These are phyloP conservation scores for Aphanocladium album DNA, from an alignment of 2,329 filamentous ascomycete species.

Conservation along the genomic window DNA sequence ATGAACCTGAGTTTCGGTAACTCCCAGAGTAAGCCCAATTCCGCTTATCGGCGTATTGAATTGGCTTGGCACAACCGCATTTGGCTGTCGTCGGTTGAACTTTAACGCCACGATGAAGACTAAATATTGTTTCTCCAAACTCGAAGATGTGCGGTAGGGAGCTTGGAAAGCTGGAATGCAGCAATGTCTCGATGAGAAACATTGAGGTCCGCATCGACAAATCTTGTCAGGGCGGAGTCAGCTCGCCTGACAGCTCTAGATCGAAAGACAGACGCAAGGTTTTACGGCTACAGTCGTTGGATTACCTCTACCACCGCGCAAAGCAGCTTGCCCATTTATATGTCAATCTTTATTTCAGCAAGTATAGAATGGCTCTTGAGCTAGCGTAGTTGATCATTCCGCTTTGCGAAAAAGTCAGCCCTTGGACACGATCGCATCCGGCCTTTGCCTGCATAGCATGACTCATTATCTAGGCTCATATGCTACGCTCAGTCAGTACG, in stretches of 20 bases:
- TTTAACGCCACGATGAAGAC: not conserved
- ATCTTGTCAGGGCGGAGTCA: not conserved
- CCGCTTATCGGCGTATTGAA: not conserved
- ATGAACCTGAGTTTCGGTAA: not conserved
- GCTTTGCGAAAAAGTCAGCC: not conserved
- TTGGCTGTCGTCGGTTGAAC: not conserved
- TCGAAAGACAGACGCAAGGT: not conserved
- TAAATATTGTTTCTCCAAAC: not conserved
- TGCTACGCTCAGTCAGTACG: not conserved
- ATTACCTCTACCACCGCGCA: not conserved
- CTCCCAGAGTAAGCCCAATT: not conserved
- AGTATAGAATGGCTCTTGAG: too few species aligned
- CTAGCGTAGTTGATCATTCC: not conserved
- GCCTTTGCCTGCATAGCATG: not conserved
- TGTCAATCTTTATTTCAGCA: not conserved
- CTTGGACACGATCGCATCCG: not conserved
- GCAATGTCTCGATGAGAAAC: not conserved
- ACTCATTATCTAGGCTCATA: not conserved
- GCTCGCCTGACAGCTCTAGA: not conserved
- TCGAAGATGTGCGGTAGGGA: not conserved
- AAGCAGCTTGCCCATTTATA: not conserved
- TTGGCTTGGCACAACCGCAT: not conserved
- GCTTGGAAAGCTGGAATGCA: not conserved
- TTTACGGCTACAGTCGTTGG: not conserved
- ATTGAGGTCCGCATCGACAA: not conserved